phyloP scores from a whole-genome alignment of 257 asterid genomes.

The Gynochthodes officinalis region DNA sequence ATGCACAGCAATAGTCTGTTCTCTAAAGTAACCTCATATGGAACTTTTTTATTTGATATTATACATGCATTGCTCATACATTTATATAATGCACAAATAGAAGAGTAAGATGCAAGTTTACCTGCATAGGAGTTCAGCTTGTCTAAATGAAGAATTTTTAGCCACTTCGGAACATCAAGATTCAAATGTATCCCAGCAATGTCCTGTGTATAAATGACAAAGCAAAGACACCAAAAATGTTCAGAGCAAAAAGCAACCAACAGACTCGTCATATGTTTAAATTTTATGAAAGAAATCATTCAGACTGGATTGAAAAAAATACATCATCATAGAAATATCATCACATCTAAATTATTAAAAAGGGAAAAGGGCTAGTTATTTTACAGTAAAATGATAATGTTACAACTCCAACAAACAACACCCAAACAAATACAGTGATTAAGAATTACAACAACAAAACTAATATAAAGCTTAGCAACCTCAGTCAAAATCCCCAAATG shows the following conservation, averaged over 20 bases:
- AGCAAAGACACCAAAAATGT: neutral
- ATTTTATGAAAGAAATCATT: neutral
- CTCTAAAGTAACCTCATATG: neutral
- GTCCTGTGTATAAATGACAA: slow-evolving; percentile 48
- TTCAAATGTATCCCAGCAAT: slow-evolving; percentile 90
- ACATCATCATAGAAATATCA: neutral
- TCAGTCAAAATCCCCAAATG: neutral
- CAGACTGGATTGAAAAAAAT: neutral
- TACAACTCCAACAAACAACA: neutral
- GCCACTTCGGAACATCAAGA: slow-evolving; percentile 84
- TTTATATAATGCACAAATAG: neutral
- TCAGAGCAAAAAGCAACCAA: neutral
- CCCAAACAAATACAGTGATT: neutral
- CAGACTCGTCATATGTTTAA: neutral
- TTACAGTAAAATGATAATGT: neutral
- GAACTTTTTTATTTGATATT: neutral
- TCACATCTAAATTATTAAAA: neutral
- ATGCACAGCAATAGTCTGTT: neutral
- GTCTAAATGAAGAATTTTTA: slow-evolving; percentile 68
- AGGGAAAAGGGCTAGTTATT: neutral
- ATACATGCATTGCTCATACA: neutral
- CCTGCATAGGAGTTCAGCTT: slow-evolving; percentile 83
- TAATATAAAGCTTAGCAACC: slow-evolving; percentile 2
- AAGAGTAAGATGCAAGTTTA: slow-evolving; percentile 17
- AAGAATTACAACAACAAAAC: neutral